Percentiles rank a stretch among this genome's conserved stretches.
Evolutionary conservation across 2,329 filamentous ascomycete species (phyloP).

Genomic region (Saccharata proteae): DNA sequence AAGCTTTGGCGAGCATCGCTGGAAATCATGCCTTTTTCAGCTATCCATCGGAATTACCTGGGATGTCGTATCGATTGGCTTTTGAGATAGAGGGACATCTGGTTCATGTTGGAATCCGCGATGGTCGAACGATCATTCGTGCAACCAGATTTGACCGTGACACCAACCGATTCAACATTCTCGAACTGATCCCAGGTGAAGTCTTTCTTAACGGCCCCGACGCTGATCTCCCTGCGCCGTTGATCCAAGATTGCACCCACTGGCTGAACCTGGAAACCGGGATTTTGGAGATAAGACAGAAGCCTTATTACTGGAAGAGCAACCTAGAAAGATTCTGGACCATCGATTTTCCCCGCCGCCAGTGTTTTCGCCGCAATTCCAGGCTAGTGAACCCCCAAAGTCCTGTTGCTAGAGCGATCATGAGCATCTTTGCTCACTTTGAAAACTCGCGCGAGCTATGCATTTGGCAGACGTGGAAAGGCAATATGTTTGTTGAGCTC

Average conservation of each 20-base stretch:
- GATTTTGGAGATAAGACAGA: slow-evolving; percentile 41
- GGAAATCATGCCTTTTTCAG: slow-evolving; percentile 39
- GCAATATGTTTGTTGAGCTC: slow-evolving; percentile 35
- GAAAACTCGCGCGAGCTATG: slow-evolving; percentile 33
- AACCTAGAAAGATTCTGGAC: too few species aligned
- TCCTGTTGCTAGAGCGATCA: slow-evolving; percentile 26
- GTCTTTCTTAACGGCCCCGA: slow-evolving; percentile 14
- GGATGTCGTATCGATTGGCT: slow-evolving; percentile 42
- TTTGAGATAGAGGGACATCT: slow-evolving; percentile 25
- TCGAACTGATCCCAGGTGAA: slow-evolving; percentile 24
- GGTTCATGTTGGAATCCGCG: slow-evolving; percentile 44
- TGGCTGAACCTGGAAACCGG: slow-evolving; percentile 43
- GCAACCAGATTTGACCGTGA: too few species aligned
- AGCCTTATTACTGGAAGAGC: slow-evolving; percentile 27
- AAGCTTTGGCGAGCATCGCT: slow-evolving; percentile 42
- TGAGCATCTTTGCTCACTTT: slow-evolving; percentile 38
- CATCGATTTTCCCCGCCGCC: slow-evolving; percentile 19
- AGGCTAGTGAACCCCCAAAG: slow-evolving; percentile 40
- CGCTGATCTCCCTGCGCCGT: slow-evolving; percentile 39
- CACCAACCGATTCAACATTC: slow-evolving; percentile 11
- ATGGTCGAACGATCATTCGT: slow-evolving; percentile 31
- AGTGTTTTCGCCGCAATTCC: slow-evolving; percentile 16
- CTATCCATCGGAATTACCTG: slow-evolving; percentile 38
- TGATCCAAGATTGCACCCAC: slow-evolving; percentile 44
- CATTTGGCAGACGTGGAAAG: slow-evolving; percentile 31